Percentiles rank a stretch among this genome's conserved stretches.
These are phyloP conservation scores for Populus deltoides DNA, from an alignment of 345 rosid species.

Conservation along the genomic window DNA sequence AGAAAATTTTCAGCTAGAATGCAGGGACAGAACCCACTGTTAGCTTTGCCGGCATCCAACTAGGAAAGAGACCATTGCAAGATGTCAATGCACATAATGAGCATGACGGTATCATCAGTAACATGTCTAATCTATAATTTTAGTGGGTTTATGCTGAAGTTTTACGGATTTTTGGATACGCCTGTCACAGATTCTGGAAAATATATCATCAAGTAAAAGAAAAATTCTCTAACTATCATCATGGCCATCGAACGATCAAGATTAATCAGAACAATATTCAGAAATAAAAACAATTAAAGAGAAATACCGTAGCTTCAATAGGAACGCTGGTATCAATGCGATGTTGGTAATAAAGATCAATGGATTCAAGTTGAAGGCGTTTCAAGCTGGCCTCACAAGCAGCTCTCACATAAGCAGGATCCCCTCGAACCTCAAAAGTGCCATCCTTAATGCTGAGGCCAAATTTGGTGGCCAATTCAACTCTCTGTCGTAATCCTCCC, in stretches of 20 bases:
- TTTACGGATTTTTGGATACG: no score
- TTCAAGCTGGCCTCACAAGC: constrained; percentile 14
- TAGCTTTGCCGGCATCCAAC: no score
- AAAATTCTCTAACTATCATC: not conserved
- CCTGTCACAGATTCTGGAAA: no score
- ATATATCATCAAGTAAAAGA: not conserved
- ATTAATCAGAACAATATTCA: not conserved
- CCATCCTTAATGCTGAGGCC: constrained; percentile 25
- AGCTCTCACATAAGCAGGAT: constrained; percentile 49
- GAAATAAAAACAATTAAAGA: no score
- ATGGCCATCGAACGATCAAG: not conserved
- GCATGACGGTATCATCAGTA: no score
- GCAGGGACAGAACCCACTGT: no score
- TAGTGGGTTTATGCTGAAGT: no score
- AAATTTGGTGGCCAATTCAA: constrained; percentile 55
- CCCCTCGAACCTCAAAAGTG: constrained; percentile 32
- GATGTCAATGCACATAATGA: no score
- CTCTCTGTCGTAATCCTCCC: constrained; percentile 42
- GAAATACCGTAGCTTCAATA: constrained; percentile 19
- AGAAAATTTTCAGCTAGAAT: not conserved
- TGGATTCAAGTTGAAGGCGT: not conserved
- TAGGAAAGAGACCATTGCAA: no score
- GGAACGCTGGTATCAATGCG: constrained; percentile 19
- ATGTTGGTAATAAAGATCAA: constrained; percentile 29
- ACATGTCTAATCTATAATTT: no score